Evolutionary conservation across 306 rosid species (phyloP), one percentile per base, ranked within the genome.

Genomic region (Cicer arietinum): DNA sequence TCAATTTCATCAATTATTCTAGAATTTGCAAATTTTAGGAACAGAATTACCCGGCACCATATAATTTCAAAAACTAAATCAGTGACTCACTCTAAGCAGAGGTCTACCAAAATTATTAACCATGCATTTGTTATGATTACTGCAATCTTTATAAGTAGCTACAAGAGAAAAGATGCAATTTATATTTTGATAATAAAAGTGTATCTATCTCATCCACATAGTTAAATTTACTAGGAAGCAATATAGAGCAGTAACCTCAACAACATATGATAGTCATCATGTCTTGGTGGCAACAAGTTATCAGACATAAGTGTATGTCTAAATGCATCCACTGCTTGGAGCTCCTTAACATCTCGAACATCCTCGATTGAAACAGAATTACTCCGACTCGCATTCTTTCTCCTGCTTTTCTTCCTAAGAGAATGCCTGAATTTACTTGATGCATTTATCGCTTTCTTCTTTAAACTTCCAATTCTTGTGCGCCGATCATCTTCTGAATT

Each of bases 401-500:
- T 91, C 86, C 87, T 74, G 65, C 91, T 77, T 44, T 83, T 87
- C 85, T 81, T 91, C 90, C 84, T 89, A 62, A 89, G 90, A 74
- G 98, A 88, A 74, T 87, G 98, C 58, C 97, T 81, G 77, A 91
- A 88, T 67, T 87, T 89, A 79, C 97, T 88, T 0, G 98, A 93
- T 1, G 96, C 98, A 79, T 88, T 88, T 50, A 87, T 84, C 8
- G 97, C 98, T 80, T 91, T 89, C 85, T 91, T 93, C 67, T 84
- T 93, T 80, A 93, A 80, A 63, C 78, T 89, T 63, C 88, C 92
- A 30, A 88, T 91, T 73, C 92, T 85, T 0, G 96, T 86, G 11
- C 86, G 73, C 81, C 93, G 79, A 16, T 93, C 97, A 18, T 91
- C 97, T 80, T 93, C 98, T 0, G 97, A 89, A 64, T 67, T 85